Conservation (phyloP, 805 yeast genomes). For the Candida railenensis region DNA sequence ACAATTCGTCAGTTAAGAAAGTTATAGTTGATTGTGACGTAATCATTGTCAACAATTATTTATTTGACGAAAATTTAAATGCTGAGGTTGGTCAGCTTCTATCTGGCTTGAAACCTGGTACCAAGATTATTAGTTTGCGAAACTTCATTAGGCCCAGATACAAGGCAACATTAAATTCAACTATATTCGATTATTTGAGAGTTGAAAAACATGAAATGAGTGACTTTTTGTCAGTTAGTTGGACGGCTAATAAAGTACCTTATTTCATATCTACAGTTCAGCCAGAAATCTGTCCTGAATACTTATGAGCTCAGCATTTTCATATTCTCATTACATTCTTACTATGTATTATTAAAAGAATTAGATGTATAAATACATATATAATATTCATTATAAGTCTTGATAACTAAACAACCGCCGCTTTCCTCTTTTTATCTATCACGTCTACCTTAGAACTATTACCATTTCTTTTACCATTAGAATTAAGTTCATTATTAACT, state of each 20-base stretch:
- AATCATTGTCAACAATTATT: constrained; percentile 76
- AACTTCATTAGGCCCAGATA: constrained; percentile 79
- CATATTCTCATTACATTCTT: neutral
- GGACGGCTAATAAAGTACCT: constrained; percentile 84
- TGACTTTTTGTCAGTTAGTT: constrained; percentile 73
- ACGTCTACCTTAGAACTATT: neutral
- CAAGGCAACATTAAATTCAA: constrained; percentile 52
- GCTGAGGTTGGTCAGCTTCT: constrained; percentile 64
- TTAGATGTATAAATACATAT: neutral
- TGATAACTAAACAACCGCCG: neutral
- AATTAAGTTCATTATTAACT: neutral
- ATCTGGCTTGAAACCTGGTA: constrained; percentile 63
- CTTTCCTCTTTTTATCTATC: constrained; percentile 1
- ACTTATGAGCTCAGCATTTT: constrained; percentile 13
- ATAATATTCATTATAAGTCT: neutral
- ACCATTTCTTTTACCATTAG: constrained; percentile 5
- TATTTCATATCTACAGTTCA: constrained; percentile 76
- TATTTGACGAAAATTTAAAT: constrained; percentile 76
- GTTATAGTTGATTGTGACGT: constrained; percentile 65
- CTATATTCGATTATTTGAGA: constrained; percentile 61
- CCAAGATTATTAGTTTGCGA: constrained; percentile 75
- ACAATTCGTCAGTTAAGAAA: constrained; percentile 54
- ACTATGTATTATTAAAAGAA: neutral
- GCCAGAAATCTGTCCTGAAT: constrained; percentile 35
- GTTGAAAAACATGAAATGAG: constrained; percentile 63